phyloP scores from a whole-genome alignment of 1,284 basidiomycete species.

The Moesziomyces antarcticus region DNA sequence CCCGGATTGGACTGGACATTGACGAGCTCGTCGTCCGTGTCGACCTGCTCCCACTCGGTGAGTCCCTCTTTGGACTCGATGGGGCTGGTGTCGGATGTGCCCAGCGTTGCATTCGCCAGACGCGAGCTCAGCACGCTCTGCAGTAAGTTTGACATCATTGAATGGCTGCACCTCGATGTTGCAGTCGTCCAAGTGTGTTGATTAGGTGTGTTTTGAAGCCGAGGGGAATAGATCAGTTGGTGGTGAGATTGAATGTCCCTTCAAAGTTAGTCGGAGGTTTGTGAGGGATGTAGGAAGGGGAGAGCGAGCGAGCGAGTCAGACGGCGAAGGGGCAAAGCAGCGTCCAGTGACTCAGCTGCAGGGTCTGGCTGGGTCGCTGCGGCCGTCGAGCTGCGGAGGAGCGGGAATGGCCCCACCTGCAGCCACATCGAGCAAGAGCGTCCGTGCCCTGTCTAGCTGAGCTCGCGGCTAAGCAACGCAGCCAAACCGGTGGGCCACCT shows the following conservation, averaged over 20 bases:
- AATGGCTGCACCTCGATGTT: not conserved
- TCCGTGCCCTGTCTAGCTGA: not conserved
- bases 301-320: too few relatives aligned
- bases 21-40: slow-evolving; percentile 53
- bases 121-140: slow-evolving; percentile 55
- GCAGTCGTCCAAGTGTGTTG: not conserved
- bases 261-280: not conserved
- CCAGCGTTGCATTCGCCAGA: slow-evolving; percentile 47
- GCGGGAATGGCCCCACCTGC: slow-evolving; percentile 1
- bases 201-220: not conserved
- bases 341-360: slow-evolving; percentile 16
- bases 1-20: slow-evolving; percentile 35
- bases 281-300: not conserved
- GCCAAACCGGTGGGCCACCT: not conserved
- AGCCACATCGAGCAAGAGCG: not conserved
- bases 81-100: slow-evolving; percentile 14
- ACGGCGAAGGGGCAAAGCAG: not conserved
- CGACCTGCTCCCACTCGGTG: slow-evolving; percentile 57
- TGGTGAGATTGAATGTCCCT: not conserved
- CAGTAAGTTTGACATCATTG: slow-evolving; percentile 54
- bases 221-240: not conserved
- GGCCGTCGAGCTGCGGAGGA: slow-evolving; percentile 6
- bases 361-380: slow-evolving; percentile 3
- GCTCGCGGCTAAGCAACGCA: not conserved
- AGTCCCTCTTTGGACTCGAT: slow-evolving; percentile 25